phyloP scores from a whole-genome alignment of 2,329 filamentous ascomycete species.

The Zasmidium cellare region DNA sequence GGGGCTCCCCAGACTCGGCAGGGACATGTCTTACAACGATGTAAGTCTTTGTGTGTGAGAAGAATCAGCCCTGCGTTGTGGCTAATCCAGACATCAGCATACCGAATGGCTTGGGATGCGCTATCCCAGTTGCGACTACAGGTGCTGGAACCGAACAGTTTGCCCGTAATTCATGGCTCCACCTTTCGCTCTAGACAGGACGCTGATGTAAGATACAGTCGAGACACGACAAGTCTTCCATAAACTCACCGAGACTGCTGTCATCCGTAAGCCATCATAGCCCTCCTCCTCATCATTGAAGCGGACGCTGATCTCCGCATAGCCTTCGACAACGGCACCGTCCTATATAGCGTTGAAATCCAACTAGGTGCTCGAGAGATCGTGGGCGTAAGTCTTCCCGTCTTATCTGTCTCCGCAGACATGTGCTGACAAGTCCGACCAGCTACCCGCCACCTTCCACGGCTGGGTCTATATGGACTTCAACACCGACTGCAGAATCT shows the following conservation, averaged over 20 bases:
- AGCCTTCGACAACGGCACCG: conserved; percentile 15
- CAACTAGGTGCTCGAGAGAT: conserved; percentile 8
- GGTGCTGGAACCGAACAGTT: conserved; percentile 19
- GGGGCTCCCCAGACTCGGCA: conserved; percentile 15
- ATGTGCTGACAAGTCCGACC: too few relatives aligned
- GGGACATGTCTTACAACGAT: conserved; percentile 12
- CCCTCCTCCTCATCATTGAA: too few relatives aligned
- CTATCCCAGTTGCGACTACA: conserved; percentile 18
- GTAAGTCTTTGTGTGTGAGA: too few relatives aligned
- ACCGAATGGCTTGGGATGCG: conserved; percentile 11
- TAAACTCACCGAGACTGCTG: not conserved
- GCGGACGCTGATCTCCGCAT: too few relatives aligned
- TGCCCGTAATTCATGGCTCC: too few relatives aligned
- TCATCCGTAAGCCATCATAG: too few relatives aligned
- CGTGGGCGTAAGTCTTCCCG: conserved; percentile 1
- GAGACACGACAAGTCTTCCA: conserved; percentile 18
- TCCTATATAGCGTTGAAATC: conserved; percentile 13
- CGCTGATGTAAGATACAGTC: not conserved
- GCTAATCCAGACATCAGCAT: conserved; percentile 14
- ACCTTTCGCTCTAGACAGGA: too few relatives aligned
- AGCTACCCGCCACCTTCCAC: conserved; percentile 12
- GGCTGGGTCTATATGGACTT: conserved; percentile 23
- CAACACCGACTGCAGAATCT: conserved; percentile 20
- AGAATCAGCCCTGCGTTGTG: too few relatives aligned
- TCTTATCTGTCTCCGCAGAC: too few relatives aligned